Percentiles rank a stretch among this genome's conserved stretches.
Conservation (phyloP, 192 early-diverging fungal genomes). For the Coemansia sp. region DNA sequence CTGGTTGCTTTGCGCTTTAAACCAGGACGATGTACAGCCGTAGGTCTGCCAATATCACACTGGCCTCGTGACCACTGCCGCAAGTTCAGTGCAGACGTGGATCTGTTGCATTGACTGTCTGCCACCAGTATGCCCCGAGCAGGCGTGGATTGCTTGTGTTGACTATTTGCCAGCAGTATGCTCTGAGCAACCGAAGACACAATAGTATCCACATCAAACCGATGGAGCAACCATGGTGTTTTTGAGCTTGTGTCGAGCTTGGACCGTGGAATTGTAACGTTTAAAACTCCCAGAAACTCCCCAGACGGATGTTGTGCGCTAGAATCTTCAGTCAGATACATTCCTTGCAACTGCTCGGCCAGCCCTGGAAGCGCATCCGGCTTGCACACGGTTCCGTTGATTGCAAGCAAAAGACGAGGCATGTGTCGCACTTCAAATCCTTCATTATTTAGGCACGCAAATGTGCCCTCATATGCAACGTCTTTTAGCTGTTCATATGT, state of each 20-base stretch:
- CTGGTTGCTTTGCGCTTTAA: conserved; percentile 1
- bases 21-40: neutral
- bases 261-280: conserved; percentile 10
- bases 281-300: conserved; percentile 22
- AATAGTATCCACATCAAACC: conserved; percentile 20
- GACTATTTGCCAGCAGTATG: neutral
- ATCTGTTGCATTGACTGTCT: neutral
- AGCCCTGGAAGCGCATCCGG: conserved; percentile 18
- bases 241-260: conserved; percentile 29
- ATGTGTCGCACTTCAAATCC: conserved; percentile 1
- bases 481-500: conserved; percentile 6
- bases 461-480: conserved; percentile 25
- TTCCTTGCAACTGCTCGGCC: conserved; percentile 2
- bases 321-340: neutral
- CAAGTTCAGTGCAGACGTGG: neutral
- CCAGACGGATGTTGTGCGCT: neutral
- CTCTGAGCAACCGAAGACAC: conserved; percentile 10
- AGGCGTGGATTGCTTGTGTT: neutral
- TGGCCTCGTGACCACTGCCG: conserved; percentile 13
- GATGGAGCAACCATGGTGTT: conserved; percentile 7
- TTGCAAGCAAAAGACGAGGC: conserved; percentile 11
- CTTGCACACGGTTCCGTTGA: conserved; percentile 20
- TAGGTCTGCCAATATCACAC: conserved; percentile 5
- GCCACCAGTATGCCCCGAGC: conserved; percentile 2
- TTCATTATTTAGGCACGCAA: conserved; percentile 7